phyloP scores from a whole-genome alignment of 768 basidiomycete species.

The Gloeophyllum trabeum region DNA sequence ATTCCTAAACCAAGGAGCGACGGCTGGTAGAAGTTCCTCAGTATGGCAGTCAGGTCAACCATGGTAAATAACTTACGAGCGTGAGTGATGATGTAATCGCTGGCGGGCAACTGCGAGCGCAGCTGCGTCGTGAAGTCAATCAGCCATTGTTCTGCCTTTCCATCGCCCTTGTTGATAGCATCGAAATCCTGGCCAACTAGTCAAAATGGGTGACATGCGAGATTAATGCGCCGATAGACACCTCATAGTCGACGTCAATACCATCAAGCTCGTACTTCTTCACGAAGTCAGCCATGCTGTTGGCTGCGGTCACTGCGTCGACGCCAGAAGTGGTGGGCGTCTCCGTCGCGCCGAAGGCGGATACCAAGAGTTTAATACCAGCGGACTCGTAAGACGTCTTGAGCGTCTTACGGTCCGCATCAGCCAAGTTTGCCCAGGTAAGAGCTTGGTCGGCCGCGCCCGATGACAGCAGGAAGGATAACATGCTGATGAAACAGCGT shows the following conservation, averaged over 20 bases:
- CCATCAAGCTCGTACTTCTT: conserved; percentile 52
- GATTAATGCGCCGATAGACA: conserved; percentile 10
- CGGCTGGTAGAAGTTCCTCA: conserved; percentile 15
- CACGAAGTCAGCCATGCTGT: conserved; percentile 56
- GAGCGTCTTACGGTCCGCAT: background rate
- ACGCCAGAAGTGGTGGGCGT: conserved; percentile 44
- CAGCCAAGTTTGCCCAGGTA: background rate
- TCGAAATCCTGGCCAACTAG: conserved; percentile 11
- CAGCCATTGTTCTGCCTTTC: conserved; percentile 33
- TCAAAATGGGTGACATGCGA: background rate
- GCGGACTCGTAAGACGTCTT: background rate
- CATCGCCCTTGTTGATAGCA: conserved; percentile 14
- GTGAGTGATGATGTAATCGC: conserved; percentile 40
- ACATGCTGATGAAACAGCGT: background rate
- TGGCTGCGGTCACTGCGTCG: conserved; percentile 52
- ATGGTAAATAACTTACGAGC: conserved; percentile 28
- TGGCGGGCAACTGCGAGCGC: conserved; percentile 32
- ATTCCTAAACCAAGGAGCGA: conserved; percentile 39
- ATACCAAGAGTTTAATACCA: conserved; percentile 3
- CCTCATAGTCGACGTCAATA: conserved; percentile 68
- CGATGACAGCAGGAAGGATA: background rate
- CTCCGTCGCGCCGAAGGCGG: conserved; percentile 21
- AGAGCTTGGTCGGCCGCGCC: background rate
- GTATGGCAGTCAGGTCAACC: background rate
- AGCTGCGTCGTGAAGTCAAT: conserved; percentile 41